Conservation (phyloP, 306 rosid species). For the Oxytropis ochrocephala region DNA sequence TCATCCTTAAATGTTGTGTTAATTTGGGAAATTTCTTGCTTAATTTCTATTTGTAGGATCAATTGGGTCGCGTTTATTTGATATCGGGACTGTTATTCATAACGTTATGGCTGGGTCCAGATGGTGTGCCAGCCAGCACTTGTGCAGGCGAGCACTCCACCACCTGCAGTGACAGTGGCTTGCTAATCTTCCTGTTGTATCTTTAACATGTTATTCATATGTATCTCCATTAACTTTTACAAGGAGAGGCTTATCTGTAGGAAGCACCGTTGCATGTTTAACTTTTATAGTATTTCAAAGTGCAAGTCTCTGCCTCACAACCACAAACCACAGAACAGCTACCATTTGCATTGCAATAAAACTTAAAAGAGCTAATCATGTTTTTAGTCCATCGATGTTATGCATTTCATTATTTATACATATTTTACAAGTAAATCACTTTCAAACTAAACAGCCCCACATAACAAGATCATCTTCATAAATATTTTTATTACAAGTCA, state of each 20-base stretch:
- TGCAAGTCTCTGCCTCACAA: conserved; percentile 92
- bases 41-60: conserved; percentile 55
- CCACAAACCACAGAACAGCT: conserved; percentile 92
- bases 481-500: too few relatives aligned
- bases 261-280: conserved; percentile 87
- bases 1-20: conserved; percentile 11
- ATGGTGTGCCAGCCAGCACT: conserved; percentile 85
- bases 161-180: conserved; percentile 70
- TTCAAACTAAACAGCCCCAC: too few relatives aligned
- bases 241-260: conserved; percentile 83
- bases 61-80: conserved; percentile 85
- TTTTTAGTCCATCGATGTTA: too few relatives aligned
- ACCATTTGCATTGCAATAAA: conserved; percentile 76
- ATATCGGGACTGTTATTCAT: conserved; percentile 79
- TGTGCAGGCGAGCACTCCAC: conserved; percentile 82
- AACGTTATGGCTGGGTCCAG: conserved; percentile 78
- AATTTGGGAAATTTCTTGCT: conserved; percentile 20
- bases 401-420: too few relatives aligned
- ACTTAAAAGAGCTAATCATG: too few relatives aligned
- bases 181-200: conserved; percentile 66
- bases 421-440: too few relatives aligned
- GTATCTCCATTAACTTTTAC: conserved; percentile 72
- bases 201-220: conserved; percentile 78
- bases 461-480: too few relatives aligned
- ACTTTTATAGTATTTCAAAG: conserved; percentile 96